Base-by-base conservation (phyloP, 2,329 filamentous ascomycete species). In the Hypoxylon rubiginosum region DNA sequence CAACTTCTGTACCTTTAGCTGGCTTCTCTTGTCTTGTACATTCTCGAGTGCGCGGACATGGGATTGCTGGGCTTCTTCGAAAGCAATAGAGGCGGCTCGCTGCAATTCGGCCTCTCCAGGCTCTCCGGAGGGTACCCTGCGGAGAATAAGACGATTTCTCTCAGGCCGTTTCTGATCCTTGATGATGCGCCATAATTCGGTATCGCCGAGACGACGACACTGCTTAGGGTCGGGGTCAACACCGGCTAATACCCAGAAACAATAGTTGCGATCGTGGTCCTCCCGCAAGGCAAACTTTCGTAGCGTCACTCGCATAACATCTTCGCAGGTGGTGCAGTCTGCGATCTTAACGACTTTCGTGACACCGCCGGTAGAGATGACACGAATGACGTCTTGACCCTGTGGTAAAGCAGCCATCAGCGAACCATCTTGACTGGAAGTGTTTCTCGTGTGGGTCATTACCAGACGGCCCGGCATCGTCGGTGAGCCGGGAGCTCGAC, bases 301-400 rank as follows among this genome's bases (percentile, higher is more conserved):
- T 48, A 98, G 82, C 0, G 96, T 97, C 66, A 93, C 91, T 49
- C 94, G 87, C 84, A 97, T 95, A 56, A 98, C 92, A 71, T 98
- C 94, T 74, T 97, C 96, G 66, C 93, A 92, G 4, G 92, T 96
- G 75, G 90, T 94, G 84, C 94, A 97, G 70, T 92, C 92, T 69
- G 93, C 91, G 71, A 98, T 94, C 79, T 96, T 96, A 75, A 99
- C 90, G 24, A 97, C 94, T 76, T 97, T 97, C 51, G 94, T 97
- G 67, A 94, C 90, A 55, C 94, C 96, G 67, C 90, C 93, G 52
- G 94, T 96, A 71, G 92, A 97, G 75, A 98, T 97, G 71, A 97
- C 93, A 68, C 94, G 89, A 69, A 98, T 97, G 66, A 97, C 89
- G 64, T 94, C 92, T 78, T 97, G 93, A 79, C 94, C 92, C 70